Base-by-base conservation (phyloP, 2,329 filamentous ascomycete species). In the Beauveria sp. region DNA sequence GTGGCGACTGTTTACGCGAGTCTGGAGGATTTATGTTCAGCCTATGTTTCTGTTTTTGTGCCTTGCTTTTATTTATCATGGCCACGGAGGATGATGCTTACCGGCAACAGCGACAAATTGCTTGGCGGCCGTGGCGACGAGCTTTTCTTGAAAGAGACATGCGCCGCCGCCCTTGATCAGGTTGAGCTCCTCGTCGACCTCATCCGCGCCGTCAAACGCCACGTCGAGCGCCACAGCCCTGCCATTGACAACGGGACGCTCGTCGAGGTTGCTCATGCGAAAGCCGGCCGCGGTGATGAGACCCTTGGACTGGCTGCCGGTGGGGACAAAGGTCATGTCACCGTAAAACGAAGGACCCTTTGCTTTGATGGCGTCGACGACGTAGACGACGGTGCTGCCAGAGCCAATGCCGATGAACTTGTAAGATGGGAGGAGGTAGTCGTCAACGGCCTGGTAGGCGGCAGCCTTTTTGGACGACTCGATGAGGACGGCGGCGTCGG, bases 151-250 rank as follows among this genome's bases (percentile, higher is more conserved):
- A 79, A 96, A 96, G 62, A 98, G 78, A 76, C 95, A 99, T n/a
- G 92, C 95, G 63, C 95, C 95, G 55, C 95, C 95, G 60, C 95
- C 95, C 79, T 98, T 98, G 79, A 99, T 98, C 72, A 93, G 91
- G 76, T 98, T 99, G 64, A 99, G 78, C 58, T 96, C 90, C 52
- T 91, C 87, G 72, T 99, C 95, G 38, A 99, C 92, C 79, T 99
- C 95, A 73, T 99, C 95, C 4, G 95, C 95, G 60, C 95, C 95
- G 71, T 99, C 95, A 72, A 99, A 99, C 55, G 90, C 90, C 20
- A 98, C 89, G 70, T 98, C 93, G 31, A 99, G 82, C 51, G 76
- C 74, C n/a, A 79, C 74, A 40, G 77, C 76, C 62, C 68, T 69
- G 66, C 75, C 76, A 43, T 69, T 63, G 14, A 71, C 68, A 20